A percentile compares a stretch with the other conserved stretches of the same genome.
These are phyloP conservation scores for Cyberlindnera lachancei DNA, from an alignment of 805 yeast genomes.

Conservation along the genomic window DNA sequence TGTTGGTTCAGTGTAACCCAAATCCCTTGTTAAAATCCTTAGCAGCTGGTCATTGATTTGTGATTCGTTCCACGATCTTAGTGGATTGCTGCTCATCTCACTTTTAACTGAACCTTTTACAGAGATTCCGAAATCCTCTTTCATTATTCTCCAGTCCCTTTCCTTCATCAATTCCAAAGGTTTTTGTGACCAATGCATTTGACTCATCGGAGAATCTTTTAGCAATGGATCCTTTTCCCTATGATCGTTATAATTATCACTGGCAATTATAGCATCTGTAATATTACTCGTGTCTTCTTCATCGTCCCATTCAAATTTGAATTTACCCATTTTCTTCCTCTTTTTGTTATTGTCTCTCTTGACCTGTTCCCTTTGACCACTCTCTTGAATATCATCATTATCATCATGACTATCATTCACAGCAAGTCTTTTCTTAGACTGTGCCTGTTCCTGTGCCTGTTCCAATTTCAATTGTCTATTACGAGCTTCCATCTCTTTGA, in stretches of 20 bases:
- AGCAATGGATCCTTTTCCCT: background rate
- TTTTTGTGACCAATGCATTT: slow-evolving; percentile 62
- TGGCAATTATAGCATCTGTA: slow-evolving; percentile 4
- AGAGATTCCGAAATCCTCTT: slow-evolving; percentile 66
- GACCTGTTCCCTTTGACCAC: slow-evolving; percentile 1
- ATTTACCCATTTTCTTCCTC: slow-evolving; percentile 32
- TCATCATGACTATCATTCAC: slow-evolving; percentile 6
- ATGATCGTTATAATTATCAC: too few relatives aligned
- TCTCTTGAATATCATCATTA: slow-evolving; percentile 1
- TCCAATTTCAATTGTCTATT: slow-evolving; percentile 22
- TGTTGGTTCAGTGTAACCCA: slow-evolving; percentile 63
- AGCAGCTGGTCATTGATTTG: slow-evolving; percentile 36
- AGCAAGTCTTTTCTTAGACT: slow-evolving; percentile 17
- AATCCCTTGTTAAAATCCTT: slow-evolving; percentile 28
- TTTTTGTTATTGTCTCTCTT: slow-evolving; percentile 1
- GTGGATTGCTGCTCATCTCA: too few relatives aligned
- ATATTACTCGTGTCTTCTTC: slow-evolving; percentile 52
- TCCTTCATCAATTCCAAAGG: slow-evolving; percentile 54
- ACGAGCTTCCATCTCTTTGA: slow-evolving; percentile 30
- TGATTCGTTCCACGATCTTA: slow-evolving; percentile 70
- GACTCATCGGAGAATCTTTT: slow-evolving; percentile 4
- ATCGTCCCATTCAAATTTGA: slow-evolving; percentile 62
- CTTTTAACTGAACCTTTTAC: slow-evolving; percentile 35
- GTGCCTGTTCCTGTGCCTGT: slow-evolving; percentile 30
- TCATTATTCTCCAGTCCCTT: slow-evolving; percentile 86